Evolutionary conservation across 495 filamentous ascomycete genomes (phyloP), one percentile per base, ranked within the genome.

Genomic region (Penicillium angulare): DNA sequence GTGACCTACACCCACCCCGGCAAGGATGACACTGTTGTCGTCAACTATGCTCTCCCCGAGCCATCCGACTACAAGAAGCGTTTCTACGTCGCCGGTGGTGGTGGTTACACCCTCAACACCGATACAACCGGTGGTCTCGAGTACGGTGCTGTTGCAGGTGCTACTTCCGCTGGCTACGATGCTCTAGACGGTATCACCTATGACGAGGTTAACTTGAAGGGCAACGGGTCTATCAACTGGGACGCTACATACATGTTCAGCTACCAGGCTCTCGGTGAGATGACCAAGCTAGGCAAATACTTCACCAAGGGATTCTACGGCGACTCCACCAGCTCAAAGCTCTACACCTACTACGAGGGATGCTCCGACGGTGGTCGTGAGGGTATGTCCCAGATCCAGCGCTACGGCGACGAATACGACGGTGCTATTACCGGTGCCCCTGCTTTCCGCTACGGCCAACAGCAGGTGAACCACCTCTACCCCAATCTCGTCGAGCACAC

Each of bases 401-500:
- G 77, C 16, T 81, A 66, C 49, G 74, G 64, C 0, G 68, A 73
- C 7, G 65, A 75, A 33, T 79, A 73, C 17, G 79, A 82, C 49
- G 79, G 78, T 27, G 71, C 63, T 1, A 69, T 76, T 32, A 65
- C 65, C 16, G 78, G 77, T 34, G 77, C 79, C 1, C 78, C 79
- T 2, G 79, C 79, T 6, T 75, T 81, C 63, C 69, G 79, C 0
- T 76, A 68, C 43, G 67, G 61, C 8, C 72, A 76, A 43, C 72
- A 79, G 51, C 79, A 81, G 57, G 71, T 78, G 20, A 60, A 76
- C 41, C 79, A 80, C 50, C 50, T 80, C 1, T 74, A 66, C 46
- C 59, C 75, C 13, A 56, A 63, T 10, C 60, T 64, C 1, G 74
- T 77, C 6, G 75, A 79, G 53, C 50, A 75, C 43, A 74, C 71